Evolutionary conservation across 2,329 filamentous ascomycete genomes (phyloP).

Genomic region (Fusarium falciforme): DNA sequence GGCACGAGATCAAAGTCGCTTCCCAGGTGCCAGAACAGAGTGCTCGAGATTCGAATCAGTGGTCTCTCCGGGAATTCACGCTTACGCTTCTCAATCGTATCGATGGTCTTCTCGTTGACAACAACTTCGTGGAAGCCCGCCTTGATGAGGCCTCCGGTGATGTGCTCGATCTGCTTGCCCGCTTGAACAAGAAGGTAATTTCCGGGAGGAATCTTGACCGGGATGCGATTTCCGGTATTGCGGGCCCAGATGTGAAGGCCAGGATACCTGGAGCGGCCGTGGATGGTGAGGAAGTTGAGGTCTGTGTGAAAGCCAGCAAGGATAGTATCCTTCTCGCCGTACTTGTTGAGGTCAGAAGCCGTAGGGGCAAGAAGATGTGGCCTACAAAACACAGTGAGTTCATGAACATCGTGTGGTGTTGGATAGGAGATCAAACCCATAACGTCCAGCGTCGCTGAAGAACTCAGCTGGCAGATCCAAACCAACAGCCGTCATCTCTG

Average conservation of each 20-base stretch:
- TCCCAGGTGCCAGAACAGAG: slow-evolving; percentile 70
- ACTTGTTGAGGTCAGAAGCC: slow-evolving; percentile 66
- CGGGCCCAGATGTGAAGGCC: slow-evolving; percentile 73
- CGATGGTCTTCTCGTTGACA: slow-evolving; percentile 64
- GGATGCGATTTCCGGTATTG: slow-evolving; percentile 69
- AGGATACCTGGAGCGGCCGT: slow-evolving; percentile 71
- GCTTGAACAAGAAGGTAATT: slow-evolving; percentile 71
- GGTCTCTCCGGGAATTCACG: slow-evolving; percentile 59
- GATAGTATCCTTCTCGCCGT: slow-evolving; percentile 66
- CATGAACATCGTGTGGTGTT: background rate
- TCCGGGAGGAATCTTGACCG: slow-evolving; percentile 68
- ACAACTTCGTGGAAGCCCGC: slow-evolving; percentile 72
- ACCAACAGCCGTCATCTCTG: slow-evolving; percentile 69
- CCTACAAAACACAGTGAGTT: slow-evolving; percentile 45
- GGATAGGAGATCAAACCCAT: slow-evolving; percentile 56
- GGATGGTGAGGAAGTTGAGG: slow-evolving; percentile 74
- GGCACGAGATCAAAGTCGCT: slow-evolving; percentile 67
- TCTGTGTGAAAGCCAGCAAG: slow-evolving; percentile 73
- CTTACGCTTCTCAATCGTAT: slow-evolving; percentile 58
- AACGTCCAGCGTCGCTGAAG: slow-evolving; percentile 66
- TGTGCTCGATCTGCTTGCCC: slow-evolving; percentile 72
- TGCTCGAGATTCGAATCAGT: slow-evolving; percentile 68
- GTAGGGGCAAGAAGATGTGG: slow-evolving; percentile 71
- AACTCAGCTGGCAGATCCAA: slow-evolving; percentile 63
- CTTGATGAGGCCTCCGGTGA: slow-evolving; percentile 70